A percentile compares a stretch with the other conserved stretches of the same genome.
Conservation (phyloP, 2,329 filamentous ascomycete species). For the Epicoccum sorghinum region DNA sequence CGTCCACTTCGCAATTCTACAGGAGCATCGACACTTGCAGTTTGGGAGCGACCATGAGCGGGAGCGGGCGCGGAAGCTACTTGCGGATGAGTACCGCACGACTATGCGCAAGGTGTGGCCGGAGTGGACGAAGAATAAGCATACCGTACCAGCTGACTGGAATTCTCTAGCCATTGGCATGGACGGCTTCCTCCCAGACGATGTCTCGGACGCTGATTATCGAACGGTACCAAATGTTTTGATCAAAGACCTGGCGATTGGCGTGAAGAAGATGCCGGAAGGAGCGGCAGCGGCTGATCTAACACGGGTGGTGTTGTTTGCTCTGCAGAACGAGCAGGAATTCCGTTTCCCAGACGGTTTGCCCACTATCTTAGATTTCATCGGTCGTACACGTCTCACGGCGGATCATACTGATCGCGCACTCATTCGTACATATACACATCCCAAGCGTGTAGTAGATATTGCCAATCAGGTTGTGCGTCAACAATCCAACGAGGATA, state of each 20-base stretch:
- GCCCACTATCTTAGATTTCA: constrained; percentile 18
- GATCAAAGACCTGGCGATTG: constrained; percentile 25
- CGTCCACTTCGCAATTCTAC: constrained; percentile 23
- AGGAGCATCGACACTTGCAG: constrained; percentile 17
- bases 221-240: constrained; percentile 10
- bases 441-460: neutral
- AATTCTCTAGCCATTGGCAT: constrained; percentile 2
- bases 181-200: constrained; percentile 16
- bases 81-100: constrained; percentile 25
- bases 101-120: constrained; percentile 17
- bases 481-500: neutral
- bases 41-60: constrained; percentile 2
- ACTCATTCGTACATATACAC: neutral
- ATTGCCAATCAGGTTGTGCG: neutral
- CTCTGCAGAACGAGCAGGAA: constrained; percentile 13
- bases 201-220: neutral
- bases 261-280: constrained; percentile 29
- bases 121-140: constrained; percentile 18
- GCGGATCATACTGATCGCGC: neutral
- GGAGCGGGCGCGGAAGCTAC: constrained; percentile 14
- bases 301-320: constrained; percentile 30
- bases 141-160: constrained; percentile 17
- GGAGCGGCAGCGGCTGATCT: constrained; percentile 31
- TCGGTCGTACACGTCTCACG: constrained; percentile 9
- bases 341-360: constrained; percentile 31